Base-by-base conservation (phyloP, 1,284 basidiomycete genomes). In the Phaffia rhodozyma region DNA sequence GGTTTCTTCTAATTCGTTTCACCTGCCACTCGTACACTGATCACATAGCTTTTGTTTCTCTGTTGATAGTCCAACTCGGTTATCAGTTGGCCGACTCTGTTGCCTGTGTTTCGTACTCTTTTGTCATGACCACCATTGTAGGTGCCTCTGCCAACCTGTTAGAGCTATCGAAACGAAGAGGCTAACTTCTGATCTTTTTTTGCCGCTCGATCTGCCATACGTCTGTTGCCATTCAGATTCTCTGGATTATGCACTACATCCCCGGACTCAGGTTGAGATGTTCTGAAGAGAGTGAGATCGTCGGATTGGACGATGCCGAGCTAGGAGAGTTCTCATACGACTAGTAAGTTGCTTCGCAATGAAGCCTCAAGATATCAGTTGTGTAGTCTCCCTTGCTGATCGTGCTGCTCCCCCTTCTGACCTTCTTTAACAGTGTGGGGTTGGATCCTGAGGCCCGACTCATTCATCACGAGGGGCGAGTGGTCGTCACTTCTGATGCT, bases 231-330 rank as follows among this genome's bases (percentile, higher is more conserved):
- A 71, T 73, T 30, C 49, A 86, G 7, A 79, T 97, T 74, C 81
- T 91, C 62, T 91, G 92, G 86, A 78, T 85, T 71, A 88, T 97
- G 84, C 91, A 97, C 80, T 90, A 80, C 76, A 89, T 96, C 71
- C 94, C 94, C 2, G 85, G 84, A 67, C 80, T 90, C 67, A 81
- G 86, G 62, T 82, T 98, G 56, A 85, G 91, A 66, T 81, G 82
- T 23, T 77, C 79, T 38, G 91, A 94, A 70, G 87, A 91, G 68
- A 83, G 84, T 38, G 93, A 97, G 79, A 86, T 92, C 66, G 78
- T 97, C 65, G 94, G 94, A 67, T 85, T 96, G 67, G 94, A 97
- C 74, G 90, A 96, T 72, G 83, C 85, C 18, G 89, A 93, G 78
- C 86, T 96, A 80, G 93, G 93, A 71, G 93, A 97, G 77, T 91